These are phyloP conservation scores for Colletotrichum sp. DNA, from an alignment of 2,329 filamentous ascomycete genomes.

Conservation along the genomic window DNA sequence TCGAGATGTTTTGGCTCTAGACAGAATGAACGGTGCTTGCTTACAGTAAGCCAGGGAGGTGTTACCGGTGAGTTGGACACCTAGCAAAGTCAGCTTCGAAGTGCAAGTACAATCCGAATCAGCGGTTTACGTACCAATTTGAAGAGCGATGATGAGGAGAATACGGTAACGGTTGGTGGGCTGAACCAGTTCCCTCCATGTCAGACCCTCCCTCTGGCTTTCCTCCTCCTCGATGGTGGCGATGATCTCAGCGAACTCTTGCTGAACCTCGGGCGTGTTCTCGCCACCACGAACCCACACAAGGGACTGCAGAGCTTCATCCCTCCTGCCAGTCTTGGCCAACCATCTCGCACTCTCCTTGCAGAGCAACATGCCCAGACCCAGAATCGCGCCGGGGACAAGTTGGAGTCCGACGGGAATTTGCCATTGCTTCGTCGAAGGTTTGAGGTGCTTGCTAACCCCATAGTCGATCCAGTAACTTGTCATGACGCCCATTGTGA, in stretches of 20 bases:
- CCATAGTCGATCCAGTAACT: slow-evolving; percentile 51
- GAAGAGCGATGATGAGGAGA: slow-evolving; percentile 53
- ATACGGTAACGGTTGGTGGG: slow-evolving; percentile 53
- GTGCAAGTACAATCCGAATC: neutral
- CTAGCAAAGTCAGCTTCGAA: slow-evolving; percentile 10
- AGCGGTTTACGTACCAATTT: slow-evolving; percentile 40
- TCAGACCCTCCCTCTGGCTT: slow-evolving; percentile 47
- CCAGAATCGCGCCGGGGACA: slow-evolving; percentile 49
- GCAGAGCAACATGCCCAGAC: slow-evolving; percentile 52
- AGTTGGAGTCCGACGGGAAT: slow-evolving; percentile 53
- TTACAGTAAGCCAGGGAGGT: slow-evolving; percentile 55
- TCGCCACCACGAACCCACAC: slow-evolving; percentile 57
- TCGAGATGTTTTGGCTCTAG: no score
- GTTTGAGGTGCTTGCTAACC: slow-evolving; percentile 40
- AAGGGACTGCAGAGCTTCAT: slow-evolving; percentile 52
- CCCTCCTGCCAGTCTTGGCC: slow-evolving; percentile 46
- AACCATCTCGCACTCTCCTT: slow-evolving; percentile 54
- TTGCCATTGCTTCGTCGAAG: slow-evolving; percentile 52
- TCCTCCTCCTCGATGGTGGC: slow-evolving; percentile 52
- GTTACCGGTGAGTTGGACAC: slow-evolving; percentile 53
- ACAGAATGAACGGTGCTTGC: neutral
- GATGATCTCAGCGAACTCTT: slow-evolving; percentile 47
- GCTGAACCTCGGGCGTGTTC: slow-evolving; percentile 32
- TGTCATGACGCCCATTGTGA: slow-evolving; percentile 46
- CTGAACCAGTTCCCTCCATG: slow-evolving; percentile 49